Conservation (phyloP, 192 early-diverging fungal species). For the Mycoemilia scoparia region DNA sequence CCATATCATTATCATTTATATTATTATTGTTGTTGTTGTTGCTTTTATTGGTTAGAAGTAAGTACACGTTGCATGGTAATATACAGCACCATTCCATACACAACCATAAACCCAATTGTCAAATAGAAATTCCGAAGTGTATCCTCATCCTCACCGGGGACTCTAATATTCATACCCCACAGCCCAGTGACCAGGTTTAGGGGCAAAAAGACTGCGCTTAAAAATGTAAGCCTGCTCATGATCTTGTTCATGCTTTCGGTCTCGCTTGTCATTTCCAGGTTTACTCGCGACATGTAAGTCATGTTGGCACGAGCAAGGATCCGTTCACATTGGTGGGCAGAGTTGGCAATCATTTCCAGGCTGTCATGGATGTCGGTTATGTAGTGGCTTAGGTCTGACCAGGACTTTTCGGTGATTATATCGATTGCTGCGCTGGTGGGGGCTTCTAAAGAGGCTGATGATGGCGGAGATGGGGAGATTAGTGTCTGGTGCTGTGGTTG, state of each 20-base stretch:
- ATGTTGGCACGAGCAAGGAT: conserved; percentile 50
- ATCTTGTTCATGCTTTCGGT: conserved; percentile 67
- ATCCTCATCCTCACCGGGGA: conserved; percentile 15
- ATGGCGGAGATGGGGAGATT: too few species aligned
- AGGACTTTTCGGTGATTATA: too few species aligned
- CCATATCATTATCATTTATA: too few species aligned
- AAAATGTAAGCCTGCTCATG: conserved; percentile 63
- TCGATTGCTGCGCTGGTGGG: too few species aligned
- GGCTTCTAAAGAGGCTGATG: too few species aligned
- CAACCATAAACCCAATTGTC: too few species aligned
- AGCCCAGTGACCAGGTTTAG: conserved; percentile 72
- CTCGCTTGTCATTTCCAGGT: conserved; percentile 42
- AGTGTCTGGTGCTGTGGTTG: too few species aligned
- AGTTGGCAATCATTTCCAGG: conserved; percentile 43
- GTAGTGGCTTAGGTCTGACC: conserved; percentile 43
- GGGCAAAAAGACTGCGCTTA: conserved; percentile 76
- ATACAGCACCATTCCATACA: too few species aligned
- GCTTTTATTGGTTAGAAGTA: too few species aligned
- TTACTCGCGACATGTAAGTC: conserved; percentile 51
- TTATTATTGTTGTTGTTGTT: too few species aligned
- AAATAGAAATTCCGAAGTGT: too few species aligned
- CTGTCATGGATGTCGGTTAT: conserved; percentile 67
- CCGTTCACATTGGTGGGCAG: conserved; percentile 50
- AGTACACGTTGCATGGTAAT: too few species aligned
- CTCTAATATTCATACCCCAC: conserved; percentile 37